Conservation (phyloP, 1,139 yeast genomes). For the Yarrowia galli region DNA sequence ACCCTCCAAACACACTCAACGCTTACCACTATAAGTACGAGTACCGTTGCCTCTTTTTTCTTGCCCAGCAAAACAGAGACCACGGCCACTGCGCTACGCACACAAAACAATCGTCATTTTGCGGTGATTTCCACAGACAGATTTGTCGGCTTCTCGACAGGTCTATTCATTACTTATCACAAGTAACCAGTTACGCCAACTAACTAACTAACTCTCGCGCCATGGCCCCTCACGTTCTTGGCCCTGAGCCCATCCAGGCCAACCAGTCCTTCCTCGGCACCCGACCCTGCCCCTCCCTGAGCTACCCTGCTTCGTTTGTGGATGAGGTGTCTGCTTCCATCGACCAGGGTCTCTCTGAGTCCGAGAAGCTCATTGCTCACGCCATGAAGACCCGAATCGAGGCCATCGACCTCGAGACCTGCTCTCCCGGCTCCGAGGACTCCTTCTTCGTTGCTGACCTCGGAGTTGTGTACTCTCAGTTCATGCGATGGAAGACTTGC, state of each 20-base stretch:
- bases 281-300: constrained; percentile 2
- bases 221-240: constrained; percentile 36
- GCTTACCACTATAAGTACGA: constrained; percentile 36
- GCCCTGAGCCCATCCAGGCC: constrained; percentile 29
- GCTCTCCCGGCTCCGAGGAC: constrained; percentile 81
- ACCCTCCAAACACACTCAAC: constrained; percentile 26
- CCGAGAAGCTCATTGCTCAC: constrained; percentile 43
- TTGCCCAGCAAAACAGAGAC: constrained; percentile 18
- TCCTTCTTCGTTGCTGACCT: constrained; percentile 90
- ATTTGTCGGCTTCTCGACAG: constrained; percentile 38
- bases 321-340: constrained; percentile 5
- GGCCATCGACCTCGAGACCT: constrained; percentile 62
- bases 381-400: constrained; percentile 46
- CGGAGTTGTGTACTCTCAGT: constrained; percentile 70
- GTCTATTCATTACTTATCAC: constrained; percentile 9
- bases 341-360: constrained; percentile 14
- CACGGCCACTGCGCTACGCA: constrained; percentile 37
- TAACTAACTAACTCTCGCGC: background rate
- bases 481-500: constrained; percentile 63
- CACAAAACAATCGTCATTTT: constrained; percentile 23
- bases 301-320: background rate
- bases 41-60: constrained; percentile 27
- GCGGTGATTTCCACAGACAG: constrained; percentile 32
- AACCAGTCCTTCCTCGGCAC: background rate
- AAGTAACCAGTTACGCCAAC: constrained; percentile 7